phyloP scores from a whole-genome alignment of 805 yeast species.

The Yarrowia hollandica region DNA sequence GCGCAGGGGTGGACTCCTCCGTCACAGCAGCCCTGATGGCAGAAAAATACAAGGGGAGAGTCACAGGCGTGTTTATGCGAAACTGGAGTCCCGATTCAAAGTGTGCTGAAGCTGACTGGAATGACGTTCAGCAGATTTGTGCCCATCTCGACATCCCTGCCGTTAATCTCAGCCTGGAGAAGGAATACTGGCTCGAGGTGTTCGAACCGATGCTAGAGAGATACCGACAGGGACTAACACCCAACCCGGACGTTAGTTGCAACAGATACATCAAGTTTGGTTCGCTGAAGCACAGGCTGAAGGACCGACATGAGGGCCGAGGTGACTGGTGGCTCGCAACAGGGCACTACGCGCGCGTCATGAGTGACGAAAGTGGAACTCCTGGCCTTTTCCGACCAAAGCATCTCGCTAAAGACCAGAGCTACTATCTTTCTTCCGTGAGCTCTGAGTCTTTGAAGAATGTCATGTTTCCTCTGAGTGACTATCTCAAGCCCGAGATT shows the following conservation, averaged over 20 bases:
- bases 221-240: slow-evolving; percentile 75
- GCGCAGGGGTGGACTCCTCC: slow-evolving; percentile 95
- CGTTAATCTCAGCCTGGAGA: slow-evolving; percentile 78
- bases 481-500: slow-evolving; percentile 70
- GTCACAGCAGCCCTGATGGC: slow-evolving; percentile 72
- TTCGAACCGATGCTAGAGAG: slow-evolving; percentile 85
- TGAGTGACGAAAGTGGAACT: slow-evolving; percentile 38
- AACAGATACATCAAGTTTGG: slow-evolving; percentile 89
- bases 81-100: slow-evolving; percentile 68
- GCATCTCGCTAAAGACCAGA: slow-evolving; percentile 75
- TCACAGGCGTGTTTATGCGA: slow-evolving; percentile 86
- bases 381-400: slow-evolving; percentile 57
- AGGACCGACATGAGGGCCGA: slow-evolving; percentile 33
- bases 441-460: slow-evolving; percentile 48
- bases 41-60: slow-evolving; percentile 52
- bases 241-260: slow-evolving; percentile 93
- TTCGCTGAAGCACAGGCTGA: slow-evolving; percentile 58
- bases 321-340: slow-evolving; percentile 80
- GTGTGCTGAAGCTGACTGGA: slow-evolving; percentile 89
- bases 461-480: slow-evolving; percentile 79
- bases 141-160: slow-evolving; percentile 62
- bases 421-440: slow-evolving; percentile 81
- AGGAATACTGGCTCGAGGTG: slow-evolving; percentile 89
- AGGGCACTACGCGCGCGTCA: slow-evolving; percentile 51
- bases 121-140: slow-evolving; percentile 70